Percentiles rank a stretch among this genome's conserved stretches.
Evolutionary conservation across 148 eudicot species (phyloP).

Genomic region (Heliamphora exappendiculata): DNA sequence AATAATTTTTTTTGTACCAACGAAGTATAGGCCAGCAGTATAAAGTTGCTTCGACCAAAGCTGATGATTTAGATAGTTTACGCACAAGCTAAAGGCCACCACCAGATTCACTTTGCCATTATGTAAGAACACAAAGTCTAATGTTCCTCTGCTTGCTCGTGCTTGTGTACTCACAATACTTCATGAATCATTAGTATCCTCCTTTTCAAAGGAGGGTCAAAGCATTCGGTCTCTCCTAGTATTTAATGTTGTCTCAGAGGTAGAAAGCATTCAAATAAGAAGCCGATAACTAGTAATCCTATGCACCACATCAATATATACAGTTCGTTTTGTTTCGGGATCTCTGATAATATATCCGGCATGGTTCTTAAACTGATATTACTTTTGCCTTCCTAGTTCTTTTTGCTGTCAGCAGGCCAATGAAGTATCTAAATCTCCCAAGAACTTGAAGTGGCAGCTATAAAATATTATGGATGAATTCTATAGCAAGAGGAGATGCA

Average conservation of each 20-base stretch:
- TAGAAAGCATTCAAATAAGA: background rate
- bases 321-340: background rate
- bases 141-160: background rate
- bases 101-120: background rate
- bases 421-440: conserved; percentile 34
- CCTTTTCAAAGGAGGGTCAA: background rate
- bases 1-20: background rate
- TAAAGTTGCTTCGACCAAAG: background rate
- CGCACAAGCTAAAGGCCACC: background rate
- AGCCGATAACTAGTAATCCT: background rate
- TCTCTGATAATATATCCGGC: background rate
- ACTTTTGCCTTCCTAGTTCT: background rate
- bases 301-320: background rate
- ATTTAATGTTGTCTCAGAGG: background rate
- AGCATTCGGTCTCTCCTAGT: background rate
- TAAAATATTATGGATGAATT: background rate
- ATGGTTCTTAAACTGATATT: conserved; percentile 1
- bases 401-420: conserved; percentile 21
- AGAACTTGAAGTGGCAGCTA: conserved; percentile 11
- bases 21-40: background rate
- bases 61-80: background rate
- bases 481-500: background rate
- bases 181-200: background rate
- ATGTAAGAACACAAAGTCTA: background rate
- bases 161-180: background rate